Evolutionary conservation across 805 yeast species (phyloP).

Genomic region (Metschnikowia rubicola): DNA sequence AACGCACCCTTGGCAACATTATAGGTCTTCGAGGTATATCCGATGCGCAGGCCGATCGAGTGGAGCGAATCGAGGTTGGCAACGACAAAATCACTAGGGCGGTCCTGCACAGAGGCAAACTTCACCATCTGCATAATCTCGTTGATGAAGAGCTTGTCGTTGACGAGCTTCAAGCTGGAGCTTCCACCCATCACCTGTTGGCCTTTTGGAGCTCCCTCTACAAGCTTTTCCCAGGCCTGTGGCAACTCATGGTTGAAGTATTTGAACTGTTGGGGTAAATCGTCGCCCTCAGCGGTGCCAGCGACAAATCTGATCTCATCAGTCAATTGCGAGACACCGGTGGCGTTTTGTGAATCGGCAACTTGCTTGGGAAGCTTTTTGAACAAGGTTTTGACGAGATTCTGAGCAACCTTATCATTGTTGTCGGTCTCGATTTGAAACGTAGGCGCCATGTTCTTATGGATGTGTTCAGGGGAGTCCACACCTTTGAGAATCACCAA

Average conservation of each 20-base stretch:
- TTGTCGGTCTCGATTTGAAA: conserved; percentile 18
- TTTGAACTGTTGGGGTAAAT: conserved; percentile 20
- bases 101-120: conserved; percentile 26
- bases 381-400: conserved; percentile 14
- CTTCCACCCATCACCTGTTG: conserved; percentile 14
- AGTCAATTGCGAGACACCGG: conserved; percentile 20
- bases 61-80: conserved; percentile 42
- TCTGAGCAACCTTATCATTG: conserved; percentile 7
- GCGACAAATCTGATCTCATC: conserved; percentile 24
- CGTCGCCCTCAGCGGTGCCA: conserved; percentile 3
- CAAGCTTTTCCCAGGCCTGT: conserved; percentile 34
- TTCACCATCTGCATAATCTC: conserved; percentile 48
- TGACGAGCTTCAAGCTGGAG: conserved; percentile 31
- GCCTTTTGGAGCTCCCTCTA: conserved; percentile 5
- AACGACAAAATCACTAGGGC: conserved; percentile 26
- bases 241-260: conserved; percentile 31
- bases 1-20: conserved; percentile 35
- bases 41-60: conserved; percentile 42
- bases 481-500: conserved; percentile 43
- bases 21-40: conserved; percentile 41
- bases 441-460: conserved; percentile 20
- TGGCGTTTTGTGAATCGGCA: conserved; percentile 8
- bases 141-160: conserved; percentile 45
- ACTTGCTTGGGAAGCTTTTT: conserved; percentile 21
- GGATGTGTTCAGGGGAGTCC: conserved; percentile 30